These are phyloP conservation scores for Aspergillus cristatus DNA, from an alignment of 495 filamentous ascomycete genomes.

Conservation along the genomic window DNA sequence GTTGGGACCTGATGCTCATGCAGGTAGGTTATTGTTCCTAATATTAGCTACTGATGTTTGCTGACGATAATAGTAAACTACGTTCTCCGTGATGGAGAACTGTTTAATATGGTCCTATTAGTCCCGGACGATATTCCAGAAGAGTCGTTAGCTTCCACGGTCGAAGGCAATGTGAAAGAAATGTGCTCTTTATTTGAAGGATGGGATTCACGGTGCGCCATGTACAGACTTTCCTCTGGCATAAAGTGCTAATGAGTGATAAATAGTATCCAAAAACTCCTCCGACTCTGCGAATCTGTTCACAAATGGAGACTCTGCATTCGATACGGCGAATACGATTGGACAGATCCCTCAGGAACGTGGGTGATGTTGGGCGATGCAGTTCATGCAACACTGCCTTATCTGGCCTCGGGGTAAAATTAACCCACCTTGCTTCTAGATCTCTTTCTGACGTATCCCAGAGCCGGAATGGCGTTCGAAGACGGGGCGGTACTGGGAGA, in stretches of 20 bases:
- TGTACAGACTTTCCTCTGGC: conserved; percentile 9
- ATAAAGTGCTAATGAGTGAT: neutral
- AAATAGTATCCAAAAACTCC: conserved; percentile 22
- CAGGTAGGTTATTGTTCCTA: conserved; percentile 15
- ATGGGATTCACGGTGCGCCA: conserved; percentile 48
- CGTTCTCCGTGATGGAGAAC: conserved; percentile 45
- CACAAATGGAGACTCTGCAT: conserved; percentile 61
- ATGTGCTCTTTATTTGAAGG: conserved; percentile 53
- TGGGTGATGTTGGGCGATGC: conserved; percentile 55
- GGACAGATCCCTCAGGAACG: conserved; percentile 44
- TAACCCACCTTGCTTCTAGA: neutral
- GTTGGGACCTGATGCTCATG: conserved; percentile 56
- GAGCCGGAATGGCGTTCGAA: conserved; percentile 40
- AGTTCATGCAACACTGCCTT: conserved; percentile 56
- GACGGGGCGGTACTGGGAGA: conserved; percentile 42
- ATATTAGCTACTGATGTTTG: neutral
- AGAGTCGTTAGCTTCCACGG: conserved; percentile 33
- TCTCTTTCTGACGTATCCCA: conserved; percentile 7
- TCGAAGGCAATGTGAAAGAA: conserved; percentile 50
- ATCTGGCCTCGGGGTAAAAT: conserved; percentile 39
- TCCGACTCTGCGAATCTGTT: conserved; percentile 38
- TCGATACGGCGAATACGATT: conserved; percentile 41
- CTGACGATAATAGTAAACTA: conserved; percentile 42
- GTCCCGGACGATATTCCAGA: conserved; percentile 61
- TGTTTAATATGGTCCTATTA: conserved; percentile 62